phyloP scores from a whole-genome alignment of 1,284 basidiomycete species.

The Melanopsichium pennsylvanicum region DNA sequence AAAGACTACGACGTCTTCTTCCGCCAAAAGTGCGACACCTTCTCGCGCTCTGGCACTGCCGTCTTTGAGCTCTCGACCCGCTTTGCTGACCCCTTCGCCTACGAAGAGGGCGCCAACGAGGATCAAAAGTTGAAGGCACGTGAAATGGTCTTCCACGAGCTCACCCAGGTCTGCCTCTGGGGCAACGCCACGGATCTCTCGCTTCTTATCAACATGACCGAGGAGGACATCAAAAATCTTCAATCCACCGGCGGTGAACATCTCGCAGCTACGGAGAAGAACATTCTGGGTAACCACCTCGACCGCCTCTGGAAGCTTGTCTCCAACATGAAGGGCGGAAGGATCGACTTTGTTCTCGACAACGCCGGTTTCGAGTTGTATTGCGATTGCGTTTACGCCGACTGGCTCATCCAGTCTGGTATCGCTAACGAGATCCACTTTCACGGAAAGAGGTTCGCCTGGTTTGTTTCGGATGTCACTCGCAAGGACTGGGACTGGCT shows the following conservation, averaged over 20 bases:
- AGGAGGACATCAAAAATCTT: constrained; percentile 96
- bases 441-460: constrained; percentile 75
- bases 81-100: constrained; percentile 84
- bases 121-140: constrained; percentile 77
- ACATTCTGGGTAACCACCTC: constrained; percentile 87
- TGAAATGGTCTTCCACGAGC: constrained; percentile 88
- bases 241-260: constrained; percentile 96
- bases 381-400: constrained; percentile 89
- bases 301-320: constrained; percentile 82
- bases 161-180: constrained; percentile 74
- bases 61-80: constrained; percentile 94
- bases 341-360: constrained; percentile 71
- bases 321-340: constrained; percentile 70
- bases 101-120: constrained; percentile 71
- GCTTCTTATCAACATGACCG: constrained; percentile 96
- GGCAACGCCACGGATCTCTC: constrained; percentile 80
- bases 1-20: constrained; percentile 72
- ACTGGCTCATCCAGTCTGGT: constrained; percentile 89
- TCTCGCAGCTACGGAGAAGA: constrained; percentile 93
- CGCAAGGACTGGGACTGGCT: constrained; percentile 94
- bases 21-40: constrained; percentile 80
- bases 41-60: constrained; percentile 87
- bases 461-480: constrained; percentile 82
- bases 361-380: constrained; percentile 94
- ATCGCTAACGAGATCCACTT: constrained; percentile 85